Evolutionary conservation across 805 yeast genomes (phyloP).

Genomic region (Candida schatavii): DNA sequence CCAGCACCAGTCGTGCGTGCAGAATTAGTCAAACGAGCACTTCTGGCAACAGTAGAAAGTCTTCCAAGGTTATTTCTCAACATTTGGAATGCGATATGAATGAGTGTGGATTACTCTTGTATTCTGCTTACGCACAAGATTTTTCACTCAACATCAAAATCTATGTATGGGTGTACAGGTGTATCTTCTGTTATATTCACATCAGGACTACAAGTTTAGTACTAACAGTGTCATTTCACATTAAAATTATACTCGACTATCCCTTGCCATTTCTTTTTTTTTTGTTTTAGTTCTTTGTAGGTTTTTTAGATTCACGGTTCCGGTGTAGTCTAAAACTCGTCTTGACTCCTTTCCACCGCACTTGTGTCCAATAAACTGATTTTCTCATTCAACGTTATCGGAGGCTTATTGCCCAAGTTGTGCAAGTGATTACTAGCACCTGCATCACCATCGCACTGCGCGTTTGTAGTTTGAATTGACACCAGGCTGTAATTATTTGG

Average conservation of each 20-base stretch:
- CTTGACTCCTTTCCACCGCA: constrained; percentile 3
- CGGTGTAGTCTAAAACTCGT: constrained; percentile 1
- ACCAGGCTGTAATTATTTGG: constrained; percentile 12
- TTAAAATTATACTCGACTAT: background rate
- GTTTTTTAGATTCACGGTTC: background rate
- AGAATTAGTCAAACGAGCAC: background rate
- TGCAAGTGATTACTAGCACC: constrained; percentile 11
- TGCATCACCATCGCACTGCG: constrained; percentile 26
- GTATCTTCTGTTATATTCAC: no score
- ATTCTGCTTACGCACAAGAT: no score
- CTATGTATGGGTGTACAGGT: no score
- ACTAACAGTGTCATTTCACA: background rate
- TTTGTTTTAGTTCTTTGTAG: background rate
- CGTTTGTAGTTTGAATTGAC: constrained; percentile 25
- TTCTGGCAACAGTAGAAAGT: background rate
- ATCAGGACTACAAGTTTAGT: no score
- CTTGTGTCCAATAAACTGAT: constrained; percentile 39
- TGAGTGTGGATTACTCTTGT: no score
- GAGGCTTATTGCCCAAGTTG: constrained; percentile 26
- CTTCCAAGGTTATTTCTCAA: constrained; percentile 1
- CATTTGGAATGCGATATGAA: background rate
- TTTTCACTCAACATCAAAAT: no score
- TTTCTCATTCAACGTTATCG: constrained; percentile 44
- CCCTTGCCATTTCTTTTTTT: background rate
- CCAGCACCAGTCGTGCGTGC: background rate